Evolutionary conservation across 768 basidiomycete genomes (phyloP).

Genomic region (Suillus occidentalis): DNA sequence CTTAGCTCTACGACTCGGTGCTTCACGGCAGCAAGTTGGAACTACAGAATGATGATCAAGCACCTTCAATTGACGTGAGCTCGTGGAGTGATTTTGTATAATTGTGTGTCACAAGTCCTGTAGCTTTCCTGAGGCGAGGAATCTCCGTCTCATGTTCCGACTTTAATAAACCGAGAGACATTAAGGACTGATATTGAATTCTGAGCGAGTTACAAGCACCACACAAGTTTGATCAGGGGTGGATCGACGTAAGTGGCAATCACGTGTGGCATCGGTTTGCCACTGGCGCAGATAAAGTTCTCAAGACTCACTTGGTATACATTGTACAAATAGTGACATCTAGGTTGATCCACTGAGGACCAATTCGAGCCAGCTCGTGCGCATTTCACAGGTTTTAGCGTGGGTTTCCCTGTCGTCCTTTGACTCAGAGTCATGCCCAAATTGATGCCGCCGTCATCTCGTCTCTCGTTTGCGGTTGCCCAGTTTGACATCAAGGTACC

Average conservation of each 20-base stretch:
- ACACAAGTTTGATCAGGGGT: background rate
- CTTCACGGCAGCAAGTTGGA: background rate
- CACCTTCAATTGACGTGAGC: background rate
- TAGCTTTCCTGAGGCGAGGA: background rate
- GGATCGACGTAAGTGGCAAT: background rate
- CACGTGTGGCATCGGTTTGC: background rate
- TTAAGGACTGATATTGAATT: background rate
- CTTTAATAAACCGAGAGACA: background rate
- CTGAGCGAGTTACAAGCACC: background rate
- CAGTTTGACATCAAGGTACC: too few relatives aligned
- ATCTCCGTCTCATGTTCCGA: background rate
- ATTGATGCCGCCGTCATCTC: too few relatives aligned
- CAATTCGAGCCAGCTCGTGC: too few relatives aligned
- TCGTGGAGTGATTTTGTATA: background rate
- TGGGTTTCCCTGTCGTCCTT: too few relatives aligned
- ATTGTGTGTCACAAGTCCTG: background rate
- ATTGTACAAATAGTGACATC: too few relatives aligned
- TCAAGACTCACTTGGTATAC: too few relatives aligned
- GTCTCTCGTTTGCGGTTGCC: too few relatives aligned
- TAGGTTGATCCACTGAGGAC: too few relatives aligned
- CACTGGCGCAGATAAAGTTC: too few relatives aligned
- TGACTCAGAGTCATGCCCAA: too few relatives aligned
- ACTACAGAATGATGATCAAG: background rate
- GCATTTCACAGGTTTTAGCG: too few relatives aligned
- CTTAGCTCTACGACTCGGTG: background rate